A percentile compares a stretch with the other conserved stretches of the same genome.
Evolutionary conservation across 1,284 basidiomycete species (phyloP).

Genomic region (Cronartium quercuum): DNA sequence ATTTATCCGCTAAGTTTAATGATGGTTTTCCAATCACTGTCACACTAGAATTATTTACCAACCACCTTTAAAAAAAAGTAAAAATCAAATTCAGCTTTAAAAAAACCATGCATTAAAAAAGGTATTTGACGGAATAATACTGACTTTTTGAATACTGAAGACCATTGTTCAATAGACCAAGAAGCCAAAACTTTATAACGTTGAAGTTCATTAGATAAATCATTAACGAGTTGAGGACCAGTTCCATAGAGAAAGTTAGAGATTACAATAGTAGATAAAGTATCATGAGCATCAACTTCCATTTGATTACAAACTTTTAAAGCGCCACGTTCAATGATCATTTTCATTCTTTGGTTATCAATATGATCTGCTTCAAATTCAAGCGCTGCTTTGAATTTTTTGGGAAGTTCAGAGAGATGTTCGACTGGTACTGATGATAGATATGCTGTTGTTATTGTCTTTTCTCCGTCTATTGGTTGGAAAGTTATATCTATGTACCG

Average conservation of each 20-base stretch:
- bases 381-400: conserved; percentile 65
- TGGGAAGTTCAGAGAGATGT: conserved; percentile 66
- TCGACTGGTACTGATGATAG: conserved; percentile 78
- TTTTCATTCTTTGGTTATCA: conserved; percentile 84
- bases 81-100: not conserved
- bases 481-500: conserved; percentile 76
- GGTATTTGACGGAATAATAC: conserved; percentile 40
- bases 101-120: not conserved
- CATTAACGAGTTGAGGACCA: not conserved
- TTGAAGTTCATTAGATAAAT: conserved; percentile 43
- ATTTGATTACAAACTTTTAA: conserved; percentile 49
- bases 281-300: conserved; percentile 51
- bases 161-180: conserved; percentile 77
- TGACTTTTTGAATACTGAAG: conserved; percentile 68
- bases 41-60: conserved; percentile 63
- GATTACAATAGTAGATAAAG: conserved; percentile 49
- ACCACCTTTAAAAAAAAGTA: conserved; percentile 58
- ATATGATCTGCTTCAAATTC: conserved; percentile 66
- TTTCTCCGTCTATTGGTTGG: conserved; percentile 66
- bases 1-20: conserved; percentile 68
- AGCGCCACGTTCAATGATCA: conserved; percentile 65
- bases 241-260: conserved; percentile 48
- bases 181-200: conserved; percentile 47
- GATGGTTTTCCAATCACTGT: conserved; percentile 83
- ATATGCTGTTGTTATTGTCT: conserved; percentile 67